These are phyloP conservation scores for Tricholomella constricta DNA, from an alignment of 768 basidiomycete genomes.

Conservation along the genomic window DNA sequence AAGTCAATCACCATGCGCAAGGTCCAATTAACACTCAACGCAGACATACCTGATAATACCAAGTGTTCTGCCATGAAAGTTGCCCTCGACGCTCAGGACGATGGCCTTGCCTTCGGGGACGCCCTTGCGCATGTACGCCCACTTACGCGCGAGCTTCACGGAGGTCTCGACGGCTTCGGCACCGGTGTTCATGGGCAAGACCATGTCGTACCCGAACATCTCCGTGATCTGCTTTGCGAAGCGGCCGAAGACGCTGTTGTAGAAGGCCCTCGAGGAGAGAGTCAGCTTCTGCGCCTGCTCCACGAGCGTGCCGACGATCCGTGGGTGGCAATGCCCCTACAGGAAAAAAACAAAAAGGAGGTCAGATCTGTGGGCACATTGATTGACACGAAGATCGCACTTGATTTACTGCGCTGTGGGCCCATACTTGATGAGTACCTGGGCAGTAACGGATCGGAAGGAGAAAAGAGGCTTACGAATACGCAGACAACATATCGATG, in stretches of 20 bases:
- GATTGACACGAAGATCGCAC: constrained; percentile 37
- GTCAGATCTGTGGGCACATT: constrained; percentile 4
- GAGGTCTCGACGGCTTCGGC: constrained; percentile 98
- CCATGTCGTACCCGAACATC: constrained; percentile 92
- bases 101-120: constrained; percentile 82
- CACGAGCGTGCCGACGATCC: constrained; percentile 77
- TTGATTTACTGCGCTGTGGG: constrained; percentile 81
- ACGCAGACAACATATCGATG: constrained; percentile 97
- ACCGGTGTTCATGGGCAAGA: constrained; percentile 98
- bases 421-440: constrained; percentile 3
- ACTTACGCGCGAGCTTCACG: constrained; percentile 95
- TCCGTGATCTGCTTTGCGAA: constrained; percentile 85
- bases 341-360: constrained; percentile 1
- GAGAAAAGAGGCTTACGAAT: constrained; percentile 66
- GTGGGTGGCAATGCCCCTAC: constrained; percentile 90
- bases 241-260: constrained; percentile 88
- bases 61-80: constrained; percentile 95
- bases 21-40: background rate
- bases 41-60: constrained; percentile 74
- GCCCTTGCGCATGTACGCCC: constrained; percentile 91
- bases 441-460: background rate
- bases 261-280: constrained; percentile 94
- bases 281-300: constrained; percentile 90
- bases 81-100: constrained; percentile 82
- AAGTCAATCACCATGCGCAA: constrained; percentile 7